Percentiles rank a stretch among this genome's conserved stretches.
phyloP scores from a whole-genome alignment of 1,284 basidiomycete species.

The Clitocybe nebularis region DNA sequence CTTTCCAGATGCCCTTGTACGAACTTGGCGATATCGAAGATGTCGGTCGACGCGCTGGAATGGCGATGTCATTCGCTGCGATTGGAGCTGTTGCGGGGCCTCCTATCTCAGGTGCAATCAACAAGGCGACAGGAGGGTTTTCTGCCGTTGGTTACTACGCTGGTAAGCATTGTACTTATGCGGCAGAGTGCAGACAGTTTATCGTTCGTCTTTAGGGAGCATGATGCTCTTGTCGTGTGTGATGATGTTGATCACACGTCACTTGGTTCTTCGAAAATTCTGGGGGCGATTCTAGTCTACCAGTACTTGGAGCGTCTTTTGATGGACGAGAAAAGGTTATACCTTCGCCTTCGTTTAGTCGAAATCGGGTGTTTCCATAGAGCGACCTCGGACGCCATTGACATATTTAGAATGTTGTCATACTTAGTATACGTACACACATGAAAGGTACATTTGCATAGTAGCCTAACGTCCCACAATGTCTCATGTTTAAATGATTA shows the following conservation, averaged over 20 bases:
- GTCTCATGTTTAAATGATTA: no score
- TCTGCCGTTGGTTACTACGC: conserved; percentile 50
- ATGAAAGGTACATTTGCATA: no score
- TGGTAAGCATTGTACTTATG: conserved; percentile 29
- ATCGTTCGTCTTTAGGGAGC: conserved; percentile 18
- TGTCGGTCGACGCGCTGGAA: conserved; percentile 56
- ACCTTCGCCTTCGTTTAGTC: no score
- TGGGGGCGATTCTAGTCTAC: conserved; percentile 27
- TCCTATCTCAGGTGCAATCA: conserved; percentile 57
- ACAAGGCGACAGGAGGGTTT: conserved; percentile 39
- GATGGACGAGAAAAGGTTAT: no score
- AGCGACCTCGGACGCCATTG: no score
- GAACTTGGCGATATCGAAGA: conserved; percentile 53
- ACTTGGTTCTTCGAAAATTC: conserved; percentile 23
- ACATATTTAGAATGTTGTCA: no score
- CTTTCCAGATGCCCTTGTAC: conserved; percentile 47
- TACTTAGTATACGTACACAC: no score
- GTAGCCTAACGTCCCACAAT: no score
- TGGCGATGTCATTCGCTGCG: conserved; percentile 49
- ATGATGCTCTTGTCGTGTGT: conserved; percentile 26
- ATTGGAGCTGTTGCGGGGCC: conserved; percentile 48
- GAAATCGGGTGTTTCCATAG: no score
- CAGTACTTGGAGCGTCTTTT: no score
- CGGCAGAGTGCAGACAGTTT: neutral
- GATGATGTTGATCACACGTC: conserved; percentile 25